Evolutionary conservation across 164 flowering plant genomes (phyloP).

Genomic region (Dillenia turbinata): DNA sequence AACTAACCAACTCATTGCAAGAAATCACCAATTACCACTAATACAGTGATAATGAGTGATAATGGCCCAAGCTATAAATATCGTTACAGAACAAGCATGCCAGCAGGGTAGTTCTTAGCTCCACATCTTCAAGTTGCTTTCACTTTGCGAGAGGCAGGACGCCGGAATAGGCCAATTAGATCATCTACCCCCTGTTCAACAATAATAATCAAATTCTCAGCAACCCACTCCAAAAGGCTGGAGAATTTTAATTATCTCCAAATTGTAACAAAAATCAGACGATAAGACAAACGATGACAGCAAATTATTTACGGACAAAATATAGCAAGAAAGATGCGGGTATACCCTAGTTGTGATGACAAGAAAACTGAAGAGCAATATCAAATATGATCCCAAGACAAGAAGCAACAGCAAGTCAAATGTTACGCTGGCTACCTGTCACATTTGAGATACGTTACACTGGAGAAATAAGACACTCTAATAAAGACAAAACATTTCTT

Average conservation of each 20-base stretch:
- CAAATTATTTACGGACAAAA: no score
- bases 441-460: no score
- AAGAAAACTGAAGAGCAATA: slow-evolving; percentile 80
- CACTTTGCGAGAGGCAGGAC: slow-evolving; percentile 86
- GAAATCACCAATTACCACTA: no score
- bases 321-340: slow-evolving; percentile 1
- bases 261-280: not conserved
- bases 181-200: slow-evolving; percentile 87
- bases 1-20: no score
- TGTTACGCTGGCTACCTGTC: slow-evolving; percentile 90
- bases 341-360: slow-evolving; percentile 89
- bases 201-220: slow-evolving; percentile 7
- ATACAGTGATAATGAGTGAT: no score
- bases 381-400: slow-evolving; percentile 82
- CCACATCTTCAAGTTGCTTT: slow-evolving; percentile 49
- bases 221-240: not conserved
- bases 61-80: no score
- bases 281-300: not conserved
- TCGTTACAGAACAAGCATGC: not conserved
- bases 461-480: no score
- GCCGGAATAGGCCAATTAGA: slow-evolving; percentile 84
- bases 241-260: not conserved
- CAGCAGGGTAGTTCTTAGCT: not conserved
- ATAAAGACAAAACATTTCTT: no score
- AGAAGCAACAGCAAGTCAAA: slow-evolving; percentile 91